phyloP scores from a whole-genome alignment of 1,284 basidiomycete species.

The Porodaedalea pini region DNA sequence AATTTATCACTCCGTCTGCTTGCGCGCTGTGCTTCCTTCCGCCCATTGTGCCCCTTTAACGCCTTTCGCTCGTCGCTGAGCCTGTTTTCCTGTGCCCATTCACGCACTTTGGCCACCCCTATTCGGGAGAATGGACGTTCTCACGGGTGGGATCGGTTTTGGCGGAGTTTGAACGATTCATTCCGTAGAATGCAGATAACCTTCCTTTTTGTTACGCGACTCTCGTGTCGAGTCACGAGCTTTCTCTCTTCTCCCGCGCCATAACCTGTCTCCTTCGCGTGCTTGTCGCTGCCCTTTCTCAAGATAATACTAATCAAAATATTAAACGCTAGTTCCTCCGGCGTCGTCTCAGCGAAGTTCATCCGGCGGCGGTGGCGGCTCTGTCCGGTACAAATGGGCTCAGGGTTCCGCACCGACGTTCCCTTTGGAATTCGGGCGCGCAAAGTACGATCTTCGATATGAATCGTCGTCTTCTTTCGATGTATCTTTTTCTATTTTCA shows the following conservation, averaged over 20 bases:
- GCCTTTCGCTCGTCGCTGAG: neutral
- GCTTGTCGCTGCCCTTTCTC: neutral
- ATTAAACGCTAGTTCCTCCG: neutral
- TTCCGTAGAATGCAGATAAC: neutral
- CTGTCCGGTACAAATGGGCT: neutral
- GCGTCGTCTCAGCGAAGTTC: neutral
- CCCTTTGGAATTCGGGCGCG: neutral
- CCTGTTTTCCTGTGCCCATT: neutral
- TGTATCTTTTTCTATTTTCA: neutral
- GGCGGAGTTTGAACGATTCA: constrained; percentile 5
- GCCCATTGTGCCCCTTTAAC: neutral
- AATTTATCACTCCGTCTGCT: too few species aligned
- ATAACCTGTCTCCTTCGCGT: too few species aligned
- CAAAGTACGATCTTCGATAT: constrained; percentile 4
- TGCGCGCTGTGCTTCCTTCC: neutral
- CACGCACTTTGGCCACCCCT: neutral
- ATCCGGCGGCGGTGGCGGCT: neutral
- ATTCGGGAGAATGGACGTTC: neutral
- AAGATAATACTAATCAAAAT: neutral
- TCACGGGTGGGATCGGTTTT: neutral
- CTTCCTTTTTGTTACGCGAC: constrained; percentile 7
- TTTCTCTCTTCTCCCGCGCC: neutral
- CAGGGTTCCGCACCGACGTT: neutral
- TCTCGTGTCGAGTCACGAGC: neutral
- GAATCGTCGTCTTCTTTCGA: neutral